Base-by-base conservation (phyloP, 192 early-diverging fungal species). In the Coemansia sp. region DNA sequence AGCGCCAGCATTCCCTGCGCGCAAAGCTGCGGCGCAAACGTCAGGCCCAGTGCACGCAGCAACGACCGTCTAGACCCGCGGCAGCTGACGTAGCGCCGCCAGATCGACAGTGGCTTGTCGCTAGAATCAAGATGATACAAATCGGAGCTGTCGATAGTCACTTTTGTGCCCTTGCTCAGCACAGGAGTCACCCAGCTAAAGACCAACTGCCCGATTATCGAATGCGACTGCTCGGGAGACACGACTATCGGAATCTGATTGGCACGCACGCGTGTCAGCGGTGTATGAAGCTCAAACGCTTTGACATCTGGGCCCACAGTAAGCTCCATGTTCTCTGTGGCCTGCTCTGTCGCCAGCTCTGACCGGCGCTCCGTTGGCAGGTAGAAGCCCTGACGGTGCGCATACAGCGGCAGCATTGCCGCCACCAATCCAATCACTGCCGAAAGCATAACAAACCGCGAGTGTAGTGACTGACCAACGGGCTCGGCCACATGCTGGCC, bases 151-250 rank as follows among this genome's bases (percentile, higher is more conserved):
- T 79, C 79, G 9, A 94, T 80, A 2, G 82, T 69, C n/a, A 75
- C 48, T 22, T 64, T 65, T 38, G 81, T 83, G 37, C 82, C 89
- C 17, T 84, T 68, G 2, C 83, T 69, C 63, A 94, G 78, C 5
- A 94, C 62, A 8, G 83, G 71, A 60, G 85, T 89, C 17, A 88
- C 72, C 84, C 87, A 89, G 38, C 65, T 53, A 64, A 90, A 93
- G 7, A 54, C 37, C 50, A 80, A 59, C 20, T 44, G 53, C 10
- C 53, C 71, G 2, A 79, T 22, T 0, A 66, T n/a, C 60, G 76
- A 79, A 15, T 64, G 40, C 17, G 53, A 37, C n/a, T 42, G 25
- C 58, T 79, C 71, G 3, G 76, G 76, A 37, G 76, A 66, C n/a
- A 14, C 17, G 11, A 64, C 71, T 58, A 70, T 12, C 7, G 76